phyloP scores from a whole-genome alignment of 2,329 filamentous ascomycete genomes.

The Phoma sp. region DNA sequence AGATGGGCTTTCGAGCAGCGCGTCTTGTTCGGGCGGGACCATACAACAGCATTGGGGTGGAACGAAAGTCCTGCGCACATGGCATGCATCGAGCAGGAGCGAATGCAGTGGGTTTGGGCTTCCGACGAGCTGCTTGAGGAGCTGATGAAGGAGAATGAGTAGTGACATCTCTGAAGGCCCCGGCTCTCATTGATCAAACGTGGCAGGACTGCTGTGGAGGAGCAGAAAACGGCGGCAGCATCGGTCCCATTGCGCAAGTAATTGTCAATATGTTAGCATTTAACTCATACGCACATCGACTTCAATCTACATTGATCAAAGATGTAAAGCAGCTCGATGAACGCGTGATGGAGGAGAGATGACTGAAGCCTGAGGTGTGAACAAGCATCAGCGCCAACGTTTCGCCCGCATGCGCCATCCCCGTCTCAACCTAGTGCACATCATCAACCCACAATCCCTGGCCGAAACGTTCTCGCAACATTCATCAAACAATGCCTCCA shows the following conservation, averaged over 20 bases:
- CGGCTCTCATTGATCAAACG: too few relatives aligned
- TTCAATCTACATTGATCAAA: neutral
- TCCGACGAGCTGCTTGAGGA: slow-evolving; percentile 26
- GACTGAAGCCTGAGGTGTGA: slow-evolving; percentile 21
- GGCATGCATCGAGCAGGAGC: slow-evolving; percentile 24
- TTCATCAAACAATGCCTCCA: slow-evolving; percentile 27
- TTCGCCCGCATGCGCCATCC: slow-evolving; percentile 17
- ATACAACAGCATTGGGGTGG: slow-evolving; percentile 19
- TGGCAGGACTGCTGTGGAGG: too few relatives aligned
- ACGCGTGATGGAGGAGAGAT: neutral
- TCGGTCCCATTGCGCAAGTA: too few relatives aligned
- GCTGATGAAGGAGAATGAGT: slow-evolving; percentile 7
- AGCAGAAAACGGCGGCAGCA: neutral
- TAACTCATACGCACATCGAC: neutral
- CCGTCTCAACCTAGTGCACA: slow-evolving; percentile 11
- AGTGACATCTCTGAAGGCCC: neutral
- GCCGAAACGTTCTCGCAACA: slow-evolving; percentile 26
- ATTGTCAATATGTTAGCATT: neutral
- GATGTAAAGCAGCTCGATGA: neutral
- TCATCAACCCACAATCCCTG: slow-evolving; percentile 4
- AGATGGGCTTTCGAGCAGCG: slow-evolving; percentile 30
- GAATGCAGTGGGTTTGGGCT: slow-evolving; percentile 27
- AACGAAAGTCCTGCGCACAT: slow-evolving; percentile 35
- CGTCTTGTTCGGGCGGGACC: slow-evolving; percentile 10
- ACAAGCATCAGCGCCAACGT: slow-evolving; percentile 24